phyloP scores from a whole-genome alignment of 305 asterid species.

The Fraxinus xanthoxyloides region DNA sequence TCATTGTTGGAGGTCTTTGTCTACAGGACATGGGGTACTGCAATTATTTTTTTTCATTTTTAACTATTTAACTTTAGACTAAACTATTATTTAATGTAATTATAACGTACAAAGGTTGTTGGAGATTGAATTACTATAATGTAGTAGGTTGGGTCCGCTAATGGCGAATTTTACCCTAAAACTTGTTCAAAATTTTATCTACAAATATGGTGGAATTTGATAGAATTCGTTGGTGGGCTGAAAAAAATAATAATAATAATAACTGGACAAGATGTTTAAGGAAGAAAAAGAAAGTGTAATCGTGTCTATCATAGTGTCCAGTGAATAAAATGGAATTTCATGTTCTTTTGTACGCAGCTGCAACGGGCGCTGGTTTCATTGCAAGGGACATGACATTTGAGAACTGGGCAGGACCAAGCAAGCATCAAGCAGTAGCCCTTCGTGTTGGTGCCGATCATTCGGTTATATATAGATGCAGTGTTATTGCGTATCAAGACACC shows the following conservation, averaged over 20 bases:
- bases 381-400: conserved; percentile 58
- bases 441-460: conserved; percentile 45
- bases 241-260: not conserved
- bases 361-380: conserved; percentile 54
- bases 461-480: conserved; percentile 40
- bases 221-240: not conserved
- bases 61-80: not conserved
- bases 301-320: not conserved
- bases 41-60: not conserved
- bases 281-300: not conserved
- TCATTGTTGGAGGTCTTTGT: not conserved
- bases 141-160: not conserved
- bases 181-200: not conserved
- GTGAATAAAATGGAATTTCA: not conserved
- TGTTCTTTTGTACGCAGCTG: conserved; percentile 34
- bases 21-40: not conserved
- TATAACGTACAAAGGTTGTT: not conserved
- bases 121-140: too few species aligned
- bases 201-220: not conserved
- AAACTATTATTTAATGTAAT: not conserved
- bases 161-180: not conserved
- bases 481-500: conserved; percentile 48
- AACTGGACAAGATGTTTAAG: not conserved
- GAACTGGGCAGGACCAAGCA: conserved; percentile 50
- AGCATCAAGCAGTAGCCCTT: conserved; percentile 55